Conservation (phyloP, 208 protist species). For the Trypanosoma scelopori region DNA sequence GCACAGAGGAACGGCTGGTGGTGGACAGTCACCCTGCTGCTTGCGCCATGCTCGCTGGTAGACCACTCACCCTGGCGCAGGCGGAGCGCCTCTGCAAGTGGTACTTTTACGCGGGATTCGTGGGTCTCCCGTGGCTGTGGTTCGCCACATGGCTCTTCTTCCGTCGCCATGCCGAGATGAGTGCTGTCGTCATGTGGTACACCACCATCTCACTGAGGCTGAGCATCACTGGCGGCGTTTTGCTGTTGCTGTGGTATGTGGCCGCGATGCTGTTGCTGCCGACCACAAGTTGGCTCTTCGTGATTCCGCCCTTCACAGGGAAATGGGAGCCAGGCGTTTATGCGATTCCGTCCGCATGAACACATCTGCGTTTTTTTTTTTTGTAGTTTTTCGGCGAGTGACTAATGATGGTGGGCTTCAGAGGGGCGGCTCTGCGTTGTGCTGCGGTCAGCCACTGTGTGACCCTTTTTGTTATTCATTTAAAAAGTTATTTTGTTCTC, state of each 20-base stretch:
- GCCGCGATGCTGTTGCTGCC: slow-evolving; percentile 24
- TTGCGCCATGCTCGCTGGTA: slow-evolving; percentile 29
- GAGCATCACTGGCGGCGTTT: slow-evolving; percentile 15
- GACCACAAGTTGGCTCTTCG: slow-evolving; percentile 29
- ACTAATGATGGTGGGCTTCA: no score
- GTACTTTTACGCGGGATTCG: slow-evolving; percentile 47
- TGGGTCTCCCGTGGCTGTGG: slow-evolving; percentile 46
- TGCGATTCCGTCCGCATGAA: not conserved
- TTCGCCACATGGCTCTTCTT: slow-evolving; percentile 35
- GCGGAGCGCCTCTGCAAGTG: slow-evolving; percentile 33
- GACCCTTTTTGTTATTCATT: no score
- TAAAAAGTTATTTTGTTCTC: no score
- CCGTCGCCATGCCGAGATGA: slow-evolving; percentile 14
- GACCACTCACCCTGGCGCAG: slow-evolving; percentile 20
- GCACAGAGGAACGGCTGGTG: not conserved
- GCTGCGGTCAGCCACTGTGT: no score
- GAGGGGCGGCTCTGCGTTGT: no score
- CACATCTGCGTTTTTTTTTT: not conserved
- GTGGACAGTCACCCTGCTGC: no score
- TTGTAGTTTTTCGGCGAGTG: not conserved
- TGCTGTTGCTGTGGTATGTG: slow-evolving; percentile 34
- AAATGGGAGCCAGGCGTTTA: slow-evolving; percentile 21
- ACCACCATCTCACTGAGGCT: slow-evolving; percentile 20
- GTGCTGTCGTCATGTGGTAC: slow-evolving; percentile 30
- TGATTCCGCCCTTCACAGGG: slow-evolving; percentile 32